Base-by-base conservation (phyloP, 495 filamentous ascomycete genomes). In the Massariosphaeria phaeospora region DNA sequence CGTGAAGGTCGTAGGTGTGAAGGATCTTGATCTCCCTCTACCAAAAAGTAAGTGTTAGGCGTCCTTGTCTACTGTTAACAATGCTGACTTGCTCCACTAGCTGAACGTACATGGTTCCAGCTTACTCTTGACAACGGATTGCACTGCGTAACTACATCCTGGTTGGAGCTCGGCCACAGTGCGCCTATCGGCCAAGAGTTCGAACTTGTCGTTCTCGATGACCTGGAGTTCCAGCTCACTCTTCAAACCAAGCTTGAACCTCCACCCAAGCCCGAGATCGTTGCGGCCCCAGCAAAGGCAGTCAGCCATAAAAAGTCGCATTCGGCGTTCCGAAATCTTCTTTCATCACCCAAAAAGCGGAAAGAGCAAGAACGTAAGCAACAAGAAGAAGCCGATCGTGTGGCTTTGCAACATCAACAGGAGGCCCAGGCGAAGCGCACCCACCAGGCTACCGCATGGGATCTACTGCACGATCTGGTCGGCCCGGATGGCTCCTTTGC, bases 181-280 rank as follows among this genome's bases (percentile, higher is more conserved):
- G 94, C 94, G 15, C 91, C 94, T 2, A 96, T 98, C 61, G 93
- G 93, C 17, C 93, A 98, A 63, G 93, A 98, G 67, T 98, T 98
- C 55, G 93, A 98, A 69, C 82, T 98, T 31, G 91, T 96, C 47
- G 93, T 98, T 33, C 85, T 94, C 33, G 90, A 95, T 61, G 91
- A 97, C 61, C 78, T 98, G 20, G 93, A 98, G 68, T 98, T 98
- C 70, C 91, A 96, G 66, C 78, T 98, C 25, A 97, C 93, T 1
- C 79, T 98, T 18, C 94, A 96, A 56, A 93, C 91, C 53, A 96
- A 96, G 74, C 76, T 96, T 23, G 87, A 95, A 57, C 83, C 85
- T 61, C 88, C 88, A 15, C 80, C 83, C 33, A 69, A 79, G 20
- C 73, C 78, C 11, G 47, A 26, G 4, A 47, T 59, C 23, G 36